Evolutionary conservation across 1,284 basidiomycete species (phyloP), one percentile per base, ranked within the genome.

Genomic region (Microbotryum scabiosae): DNA sequence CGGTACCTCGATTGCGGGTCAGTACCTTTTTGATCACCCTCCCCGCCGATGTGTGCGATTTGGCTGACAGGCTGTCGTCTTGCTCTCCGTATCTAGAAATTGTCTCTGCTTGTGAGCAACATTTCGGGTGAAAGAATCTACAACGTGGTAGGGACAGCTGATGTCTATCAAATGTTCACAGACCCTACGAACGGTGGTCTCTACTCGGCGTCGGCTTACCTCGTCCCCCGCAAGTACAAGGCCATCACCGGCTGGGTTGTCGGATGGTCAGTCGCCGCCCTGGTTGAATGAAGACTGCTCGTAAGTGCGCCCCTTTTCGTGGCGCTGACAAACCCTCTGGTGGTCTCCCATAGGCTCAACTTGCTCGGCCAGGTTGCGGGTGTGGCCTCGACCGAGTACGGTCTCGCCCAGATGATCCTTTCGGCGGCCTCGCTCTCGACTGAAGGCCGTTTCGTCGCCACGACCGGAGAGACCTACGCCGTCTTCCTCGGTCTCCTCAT

Each of bases 371-470:
- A 90, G 74, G 82, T 88, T 59, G 86, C 87, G 5, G 89, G 89
- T 41, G 78, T 90, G 51, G 84, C 87, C 2, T 90, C 87, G 2
- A 91, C 89, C 2, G 91, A 93, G 75, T 94, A 88, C 71, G 91
- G 90, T 59, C 79, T 96, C 25, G 81, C 87, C 30, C 82, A 83
- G 72, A 93, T 94, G 91, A 91, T 94, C 65, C 85, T 87, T 76
- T 85, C 86, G 16, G 89, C 87, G 1, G 84, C 82, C 46, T 25
- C 53, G 21, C 51, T 61, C 21, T 81, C 78, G 50, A 82, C 79
- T 71, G 81, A 81, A 80, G 81, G 78, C 78, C 57, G 79, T 32
- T 76, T 72, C 61, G 70, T 75, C 51, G 73, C 74, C 9, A 74
- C 75, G 4, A 73, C 82, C 68, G 85, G 82, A 54, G 87, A 86